Evolutionary conservation across 495 filamentous ascomycete genomes (phyloP).

Genomic region (Aspergillus indologenus): DNA sequence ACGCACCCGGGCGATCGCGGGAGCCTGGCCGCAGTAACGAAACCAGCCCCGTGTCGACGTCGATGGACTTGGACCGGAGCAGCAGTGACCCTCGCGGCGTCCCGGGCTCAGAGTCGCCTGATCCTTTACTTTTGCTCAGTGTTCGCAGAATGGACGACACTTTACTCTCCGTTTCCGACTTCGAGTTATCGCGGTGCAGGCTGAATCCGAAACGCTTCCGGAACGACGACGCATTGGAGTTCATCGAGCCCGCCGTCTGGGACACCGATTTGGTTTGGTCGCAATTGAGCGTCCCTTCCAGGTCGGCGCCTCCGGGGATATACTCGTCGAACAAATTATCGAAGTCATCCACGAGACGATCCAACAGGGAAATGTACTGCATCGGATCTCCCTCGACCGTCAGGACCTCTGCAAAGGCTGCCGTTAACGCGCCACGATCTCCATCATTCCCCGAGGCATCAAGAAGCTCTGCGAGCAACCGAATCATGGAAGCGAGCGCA

Average conservation of each 20-base stretch:
- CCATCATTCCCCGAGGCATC: constrained; percentile 94
- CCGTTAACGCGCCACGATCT: constrained; percentile 84
- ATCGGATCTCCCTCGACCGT: constrained; percentile 73
- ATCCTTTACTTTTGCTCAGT: constrained; percentile 75
- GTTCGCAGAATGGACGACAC: constrained; percentile 80
- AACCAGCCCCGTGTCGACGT: constrained; percentile 56
- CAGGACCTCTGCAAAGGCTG: constrained; percentile 86
- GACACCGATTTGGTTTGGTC: constrained; percentile 49
- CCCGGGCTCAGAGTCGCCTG: constrained; percentile 51
- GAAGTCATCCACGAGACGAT: constrained; percentile 89
- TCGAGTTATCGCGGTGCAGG: constrained; percentile 68
- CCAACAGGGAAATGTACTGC: constrained; percentile 84
- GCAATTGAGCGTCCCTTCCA: constrained; percentile 41
- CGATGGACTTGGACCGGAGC: constrained; percentile 77
- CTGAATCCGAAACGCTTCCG: constrained; percentile 80
- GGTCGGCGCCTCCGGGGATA: constrained; percentile 42
- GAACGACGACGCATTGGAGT: constrained; percentile 77
- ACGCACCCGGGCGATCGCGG: constrained; percentile 58
- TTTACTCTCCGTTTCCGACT: constrained; percentile 65
- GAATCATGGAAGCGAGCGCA: constrained; percentile 79
- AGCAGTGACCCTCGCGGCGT: constrained; percentile 65
- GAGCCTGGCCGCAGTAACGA: constrained; percentile 60
- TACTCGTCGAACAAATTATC: constrained; percentile 81
- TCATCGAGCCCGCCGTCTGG: constrained; percentile 54
- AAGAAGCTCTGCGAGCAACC: constrained; percentile 81